Base-by-base conservation (phyloP, 2,329 filamentous ascomycete species). In the Cladobotryum mycophilum region DNA sequence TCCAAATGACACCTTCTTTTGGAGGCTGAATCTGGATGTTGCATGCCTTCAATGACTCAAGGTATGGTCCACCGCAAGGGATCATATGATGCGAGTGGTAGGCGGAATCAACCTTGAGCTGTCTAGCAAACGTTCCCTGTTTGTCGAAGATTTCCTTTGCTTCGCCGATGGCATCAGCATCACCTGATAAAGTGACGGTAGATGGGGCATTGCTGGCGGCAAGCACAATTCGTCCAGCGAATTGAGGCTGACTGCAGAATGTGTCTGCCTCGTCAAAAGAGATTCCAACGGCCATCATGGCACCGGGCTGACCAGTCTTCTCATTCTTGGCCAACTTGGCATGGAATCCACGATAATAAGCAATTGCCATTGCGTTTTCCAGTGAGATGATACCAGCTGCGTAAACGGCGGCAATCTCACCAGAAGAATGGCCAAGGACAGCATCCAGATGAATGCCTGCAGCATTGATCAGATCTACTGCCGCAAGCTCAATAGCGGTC, bases 41-140 rank as follows among this genome's bases (percentile, higher is more conserved):
- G n/a, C 48, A 53, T 9, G 30, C 18, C 18, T 43, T 30, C 1
- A 60, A 53, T 0, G 49, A 17, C 1, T 48, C 51, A 11, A 61
- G 22, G 20, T 61, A 63, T 3, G 45, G 44, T 5, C 45, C 46
- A 13, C 48, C 55, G 12, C 55, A 61, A 5, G 54, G 48, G 9
- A 45, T 15, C 75, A 78, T 78, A 55, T 76, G 75, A 2, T 65
- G 66, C 0, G 74, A 78, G 59, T 78, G 75, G 47, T 78, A 78
- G 0, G 74, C 75, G 0, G 67, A 74, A 45, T 76, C 72, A 1
- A 78, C 67, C 3, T 57, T 54, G 9, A 78, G 59, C 0, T 64
- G 7, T 2, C 69, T 60, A 0, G 65, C 63, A 43, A 72, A 71
- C 47, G 58, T 68, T 1, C 60, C 41, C 6, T 49, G 43, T 8